A percentile compares a stretch with the other conserved stretches of the same genome.
Evolutionary conservation across 495 filamentous ascomycete genomes (phyloP).

Genomic region (Parachaetomium inaequale): DNA sequence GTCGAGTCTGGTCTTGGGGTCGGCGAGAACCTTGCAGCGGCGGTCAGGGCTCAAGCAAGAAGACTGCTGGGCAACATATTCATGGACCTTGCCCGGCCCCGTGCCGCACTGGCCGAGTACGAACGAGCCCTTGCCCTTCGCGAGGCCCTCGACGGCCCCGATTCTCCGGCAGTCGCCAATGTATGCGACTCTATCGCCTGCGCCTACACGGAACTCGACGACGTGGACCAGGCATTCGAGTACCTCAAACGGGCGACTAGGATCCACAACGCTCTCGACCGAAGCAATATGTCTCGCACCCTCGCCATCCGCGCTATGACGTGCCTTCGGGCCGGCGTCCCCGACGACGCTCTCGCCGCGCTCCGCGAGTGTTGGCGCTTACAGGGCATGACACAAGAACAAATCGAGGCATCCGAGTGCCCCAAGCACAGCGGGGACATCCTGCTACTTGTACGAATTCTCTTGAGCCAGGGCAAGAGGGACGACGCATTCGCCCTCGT

Average conservation of each 20-base stretch:
- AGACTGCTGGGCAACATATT: background rate
- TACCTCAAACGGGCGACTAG: slow-evolving; percentile 11
- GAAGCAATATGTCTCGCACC: slow-evolving; percentile 9
- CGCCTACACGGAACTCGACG: slow-evolving; percentile 9
- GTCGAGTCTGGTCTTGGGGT: background rate
- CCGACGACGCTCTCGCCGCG: slow-evolving; percentile 13
- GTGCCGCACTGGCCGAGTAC: slow-evolving; percentile 12
- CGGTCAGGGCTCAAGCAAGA: background rate
- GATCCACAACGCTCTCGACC: slow-evolving; percentile 12
- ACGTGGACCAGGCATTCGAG: slow-evolving; percentile 2
- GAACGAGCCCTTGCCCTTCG: slow-evolving; percentile 4
- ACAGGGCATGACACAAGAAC: slow-evolving; percentile 9
- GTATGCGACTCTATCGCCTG: slow-evolving; percentile 15
- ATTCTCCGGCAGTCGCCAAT: slow-evolving; percentile 10
- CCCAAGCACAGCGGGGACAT: slow-evolving; percentile 25
- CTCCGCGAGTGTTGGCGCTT: slow-evolving; percentile 5
- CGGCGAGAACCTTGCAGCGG: background rate
- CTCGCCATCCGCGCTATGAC: slow-evolving; percentile 10
- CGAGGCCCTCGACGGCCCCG: slow-evolving; percentile 1
- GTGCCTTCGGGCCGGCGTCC: background rate
- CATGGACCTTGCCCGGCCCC: slow-evolving; percentile 13
- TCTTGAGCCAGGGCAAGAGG: slow-evolving; percentile 3
- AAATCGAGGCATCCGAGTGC: slow-evolving; percentile 16
- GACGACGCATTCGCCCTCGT: background rate
- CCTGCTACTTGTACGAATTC: slow-evolving; percentile 19